These are phyloP conservation scores for Dalbergia oliveri DNA, from an alignment of 306 rosid genomes.

Conservation along the genomic window DNA sequence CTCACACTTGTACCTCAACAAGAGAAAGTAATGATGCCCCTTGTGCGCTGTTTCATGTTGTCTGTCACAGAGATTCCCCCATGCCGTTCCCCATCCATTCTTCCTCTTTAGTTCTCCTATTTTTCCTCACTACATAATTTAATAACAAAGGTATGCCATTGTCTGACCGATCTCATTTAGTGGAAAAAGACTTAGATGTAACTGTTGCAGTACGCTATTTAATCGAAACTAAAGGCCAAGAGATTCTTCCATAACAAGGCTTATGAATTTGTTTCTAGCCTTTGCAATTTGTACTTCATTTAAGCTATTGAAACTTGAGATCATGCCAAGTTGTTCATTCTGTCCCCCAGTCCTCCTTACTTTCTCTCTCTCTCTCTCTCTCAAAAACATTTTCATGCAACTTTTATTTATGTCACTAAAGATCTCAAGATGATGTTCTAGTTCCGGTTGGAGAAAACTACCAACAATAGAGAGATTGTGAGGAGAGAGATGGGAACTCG, in stretches of 20 bases:
- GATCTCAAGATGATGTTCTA: constrained; percentile 33
- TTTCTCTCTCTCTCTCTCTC: not conserved
- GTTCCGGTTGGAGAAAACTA: constrained; percentile 35
- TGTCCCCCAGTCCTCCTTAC: constrained; percentile 28
- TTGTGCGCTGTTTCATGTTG: constrained; percentile 43
- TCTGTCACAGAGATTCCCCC: constrained; percentile 41
- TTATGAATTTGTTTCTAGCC: not conserved
- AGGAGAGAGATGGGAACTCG: constrained; percentile 16
- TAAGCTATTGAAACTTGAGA: constrained; percentile 6
- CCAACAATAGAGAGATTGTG: constrained; percentile 19
- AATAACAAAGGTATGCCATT: not conserved
- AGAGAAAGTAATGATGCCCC: constrained; percentile 46
- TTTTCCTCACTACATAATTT: constrained; percentile 26
- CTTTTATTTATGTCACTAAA: constrained; percentile 44
- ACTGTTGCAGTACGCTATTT: no score
- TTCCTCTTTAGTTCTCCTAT: constrained; percentile 12
- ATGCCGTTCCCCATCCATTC: constrained; percentile 20
- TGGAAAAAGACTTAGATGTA: no score
- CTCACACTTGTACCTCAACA: constrained; percentile 39
- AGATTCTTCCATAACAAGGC: no score
- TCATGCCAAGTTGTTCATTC: constrained; percentile 35
- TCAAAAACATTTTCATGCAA: constrained; percentile 27
- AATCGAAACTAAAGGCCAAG: no score
- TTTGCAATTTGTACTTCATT: constrained; percentile 21
- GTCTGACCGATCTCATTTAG: no score